A percentile compares a stretch with the other conserved stretches of the same genome.
Evolutionary conservation across 2,329 filamentous ascomycete species (phyloP).

Genomic region (Alternaria brassicicola): DNA sequence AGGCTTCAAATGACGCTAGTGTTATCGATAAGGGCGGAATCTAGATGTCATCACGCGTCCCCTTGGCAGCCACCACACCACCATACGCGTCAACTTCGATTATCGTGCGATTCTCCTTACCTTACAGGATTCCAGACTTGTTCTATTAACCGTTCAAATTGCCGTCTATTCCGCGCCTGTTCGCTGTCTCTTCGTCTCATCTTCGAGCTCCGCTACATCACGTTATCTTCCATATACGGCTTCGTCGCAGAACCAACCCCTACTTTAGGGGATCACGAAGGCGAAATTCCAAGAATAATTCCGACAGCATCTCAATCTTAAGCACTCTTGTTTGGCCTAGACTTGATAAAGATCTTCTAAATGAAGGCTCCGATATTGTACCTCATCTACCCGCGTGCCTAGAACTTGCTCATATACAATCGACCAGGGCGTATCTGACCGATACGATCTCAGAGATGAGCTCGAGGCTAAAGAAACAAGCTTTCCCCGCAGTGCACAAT

Average conservation of each 20-base stretch:
- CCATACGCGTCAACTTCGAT: background rate
- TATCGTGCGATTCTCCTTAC: background rate
- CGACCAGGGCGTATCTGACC: constrained; percentile 24
- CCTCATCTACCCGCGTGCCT: constrained; percentile 35
- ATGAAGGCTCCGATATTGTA: constrained; percentile 17
- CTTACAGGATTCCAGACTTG: background rate
- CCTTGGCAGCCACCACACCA: background rate
- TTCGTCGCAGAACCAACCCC: background rate
- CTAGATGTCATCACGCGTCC: background rate
- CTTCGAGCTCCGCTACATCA: background rate
- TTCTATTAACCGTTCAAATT: too few species aligned
- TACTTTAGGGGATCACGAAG: background rate
- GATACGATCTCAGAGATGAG: constrained; percentile 15
- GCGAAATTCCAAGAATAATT: background rate
- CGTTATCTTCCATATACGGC: background rate
- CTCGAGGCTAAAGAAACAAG: constrained; percentile 29
- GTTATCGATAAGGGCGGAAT: constrained; percentile 2
- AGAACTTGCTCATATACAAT: constrained; percentile 25
- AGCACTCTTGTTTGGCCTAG: background rate
- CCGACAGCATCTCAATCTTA: background rate
- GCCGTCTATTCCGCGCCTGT: background rate
- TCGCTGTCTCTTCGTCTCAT: background rate
- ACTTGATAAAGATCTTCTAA: background rate
- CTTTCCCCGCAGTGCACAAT: constrained; percentile 42
- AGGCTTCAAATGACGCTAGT: constrained; percentile 2